Conservation (phyloP, 2,329 filamentous ascomycete genomes). For the Nothopassalora personata region DNA sequence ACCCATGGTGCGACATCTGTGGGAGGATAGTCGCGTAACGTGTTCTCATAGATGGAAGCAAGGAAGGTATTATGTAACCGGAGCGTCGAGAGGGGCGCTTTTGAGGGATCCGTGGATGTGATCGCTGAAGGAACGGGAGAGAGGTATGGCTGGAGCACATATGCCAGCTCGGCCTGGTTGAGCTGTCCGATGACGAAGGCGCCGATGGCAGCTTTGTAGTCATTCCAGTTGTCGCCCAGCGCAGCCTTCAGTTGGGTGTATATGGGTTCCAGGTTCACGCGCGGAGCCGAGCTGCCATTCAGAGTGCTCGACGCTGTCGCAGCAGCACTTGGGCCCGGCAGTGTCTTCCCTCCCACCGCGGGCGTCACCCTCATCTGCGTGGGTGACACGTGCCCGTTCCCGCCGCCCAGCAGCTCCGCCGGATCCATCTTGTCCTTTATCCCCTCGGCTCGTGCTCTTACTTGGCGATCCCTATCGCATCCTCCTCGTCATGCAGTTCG, state of each 20-base stretch:
- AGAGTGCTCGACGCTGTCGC: conserved; percentile 2
- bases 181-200: conserved; percentile 54
- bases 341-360: conserved; percentile 37
- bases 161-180: conserved; percentile 57
- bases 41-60: conserved; percentile 55
- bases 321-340: conserved; percentile 37
- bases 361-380: conserved; percentile 25
- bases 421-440: conserved; percentile 28
- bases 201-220: conserved; percentile 55
- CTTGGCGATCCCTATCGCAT: conserved; percentile 12
- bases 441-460: neutral
- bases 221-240: conserved; percentile 55
- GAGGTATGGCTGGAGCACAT: conserved; percentile 52
- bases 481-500: conserved; percentile 5
- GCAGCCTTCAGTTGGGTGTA: conserved; percentile 57
- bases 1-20: conserved; percentile 59
- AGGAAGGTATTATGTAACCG: conserved; percentile 60
- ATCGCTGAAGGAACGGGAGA: conserved; percentile 43
- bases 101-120: conserved; percentile 15
- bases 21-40: conserved; percentile 55
- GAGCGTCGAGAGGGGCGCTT: conserved; percentile 23
- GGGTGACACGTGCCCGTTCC: conserved; percentile 22
- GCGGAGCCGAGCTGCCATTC: conserved; percentile 21
- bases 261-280: conserved; percentile 58
- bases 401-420: conserved; percentile 25